Percentiles rank a stretch among this genome's conserved stretches.
These are phyloP conservation scores for Simplicillium aogashimaense DNA, from an alignment of 2,329 filamentous ascomycete genomes.

Conservation along the genomic window DNA sequence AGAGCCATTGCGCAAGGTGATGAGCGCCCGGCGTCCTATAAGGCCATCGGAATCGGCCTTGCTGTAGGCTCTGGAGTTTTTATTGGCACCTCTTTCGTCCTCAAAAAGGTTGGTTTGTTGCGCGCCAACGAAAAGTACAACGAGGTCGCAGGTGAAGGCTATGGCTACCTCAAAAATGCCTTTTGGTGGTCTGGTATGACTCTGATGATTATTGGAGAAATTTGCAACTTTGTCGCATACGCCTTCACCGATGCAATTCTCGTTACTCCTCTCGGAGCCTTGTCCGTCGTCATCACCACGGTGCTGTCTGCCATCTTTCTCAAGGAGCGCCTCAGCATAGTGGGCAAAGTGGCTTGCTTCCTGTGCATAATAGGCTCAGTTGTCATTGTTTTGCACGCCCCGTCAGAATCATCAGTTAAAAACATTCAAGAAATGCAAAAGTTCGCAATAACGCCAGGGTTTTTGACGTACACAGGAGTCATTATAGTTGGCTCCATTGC, in stretches of 20 bases:
- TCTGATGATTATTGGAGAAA: conserved; percentile 91
- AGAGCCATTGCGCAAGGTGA: background rate
- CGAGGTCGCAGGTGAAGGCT: conserved; percentile 90
- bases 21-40: conserved; percentile 52
- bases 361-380: conserved; percentile 89
- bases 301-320: conserved; percentile 89
- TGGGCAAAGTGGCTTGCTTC: conserved; percentile 94
- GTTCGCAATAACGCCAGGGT: conserved; percentile 78
- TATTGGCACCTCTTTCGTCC: conserved; percentile 88
- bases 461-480: conserved; percentile 75
- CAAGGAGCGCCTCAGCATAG: conserved; percentile 89
- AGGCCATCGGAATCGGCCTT: conserved; percentile 75
- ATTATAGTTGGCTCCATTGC: conserved; percentile 64
- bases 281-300: conserved; percentile 87
- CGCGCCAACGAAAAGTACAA: conserved; percentile 95
- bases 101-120: conserved; percentile 88
- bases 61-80: conserved; percentile 83
- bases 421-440: conserved; percentile 88
- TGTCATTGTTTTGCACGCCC: conserved; percentile 90
- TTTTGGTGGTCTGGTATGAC: conserved; percentile 97
- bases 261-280: conserved; percentile 82
- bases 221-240: conserved; percentile 96
- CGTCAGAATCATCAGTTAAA: conserved; percentile 70
- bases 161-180: conserved; percentile 89
- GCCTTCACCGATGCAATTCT: conserved; percentile 94